Base-by-base conservation (phyloP, 495 filamentous ascomycete genomes). In the Aspergillus incahuasiensis region DNA sequence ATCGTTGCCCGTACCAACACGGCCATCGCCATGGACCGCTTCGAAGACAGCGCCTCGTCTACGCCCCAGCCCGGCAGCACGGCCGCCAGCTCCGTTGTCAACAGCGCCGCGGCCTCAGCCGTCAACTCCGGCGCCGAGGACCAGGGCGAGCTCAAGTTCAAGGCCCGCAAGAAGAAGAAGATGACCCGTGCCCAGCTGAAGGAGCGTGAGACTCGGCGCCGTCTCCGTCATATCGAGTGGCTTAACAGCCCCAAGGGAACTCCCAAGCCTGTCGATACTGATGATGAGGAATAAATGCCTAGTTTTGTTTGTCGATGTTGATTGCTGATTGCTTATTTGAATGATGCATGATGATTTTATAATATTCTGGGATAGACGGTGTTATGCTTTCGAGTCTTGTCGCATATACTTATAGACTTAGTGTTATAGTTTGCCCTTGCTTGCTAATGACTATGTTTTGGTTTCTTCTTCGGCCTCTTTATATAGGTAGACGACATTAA, bases 101-200 rank as follows among this genome's bases (percentile, higher is more conserved):
- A 82, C 62, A 86, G 82, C 55, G 85, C 77, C 32, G 82, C 81
- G 5, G 80, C 79, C 7, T 87, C 83, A 12, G 90, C 92, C 11
- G 90, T 86, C 41, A 96, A 95, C 76, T 86, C 81, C 42, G 94
- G 89, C 8, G 88, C 78, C 4, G 95, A 97, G 72, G 92, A 90
- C 54, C 79, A 78, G 28, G 81, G 80, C 18, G 83, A 90, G 15
- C 81, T 98, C 76, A 91, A 94, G 71, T 98, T 98, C 84, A 86
- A 85, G 68, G 81, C 91, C 3, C 91, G 92, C 80, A 90, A 90
- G 81, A 97, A 96, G 87, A 96, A 92, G 86, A 98, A 98, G 89
- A 79, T 95, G 83, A 98, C 94, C 47, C 87, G 92, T 74, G 89
- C 88, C 70, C 92, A 98, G 74, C 57, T 90, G 64, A 98, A 98